Base-by-base conservation (phyloP, 108 stramenopile species). In the Schizochytrium sp. region DNA sequence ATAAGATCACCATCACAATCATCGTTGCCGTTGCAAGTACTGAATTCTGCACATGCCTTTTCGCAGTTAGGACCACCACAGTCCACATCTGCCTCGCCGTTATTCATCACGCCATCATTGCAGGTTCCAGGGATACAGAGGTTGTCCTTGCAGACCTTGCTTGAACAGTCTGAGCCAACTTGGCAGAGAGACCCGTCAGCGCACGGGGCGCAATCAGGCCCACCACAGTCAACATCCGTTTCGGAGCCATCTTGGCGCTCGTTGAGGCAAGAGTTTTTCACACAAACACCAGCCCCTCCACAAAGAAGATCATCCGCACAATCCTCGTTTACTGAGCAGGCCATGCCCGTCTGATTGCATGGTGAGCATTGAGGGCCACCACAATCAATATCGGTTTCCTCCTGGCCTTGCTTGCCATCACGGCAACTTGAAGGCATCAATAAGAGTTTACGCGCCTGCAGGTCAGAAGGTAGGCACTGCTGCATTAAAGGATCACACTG, bases 171-270 rank as follows among this genome's bases (percentile, higher is more conserved):
- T 40, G 44, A 3, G 49, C 50, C 46, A 13, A 28, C 3, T 5
- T 72, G 89, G 56, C 89, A 89, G 2, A 42, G n/a, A 12, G 56
- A 8, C 3, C 46, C 44, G 60, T 72, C 89, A 5, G 13, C 72
- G 28, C 89, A 89, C 44, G 47, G 60, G 5, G 53, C 46, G 72
- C 89, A 89, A 45, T 56, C 72, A 28, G 72, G 49, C 13, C 89
- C 89, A 0, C 89, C 89, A 47, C 89, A 89, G 89, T 89, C 72
- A 1, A 61, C 61, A 46, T 89, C 89, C 3, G 89, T 89, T 57
- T 89, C 89, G 40, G 46, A 40, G 38, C 89, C 89, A 55, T 89
- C 89, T 50, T 72, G 89, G 42, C 56, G 41, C 5, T 50, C 50
- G 89, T 89, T 89, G 47, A 28, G 4, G 72, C 89, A 89, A 7